Percentiles rank a stretch among this genome's conserved stretches.
Evolutionary conservation across 371 early-diverging fungal species (phyloP).

Genomic region (Mucor lusitanicus): DNA sequence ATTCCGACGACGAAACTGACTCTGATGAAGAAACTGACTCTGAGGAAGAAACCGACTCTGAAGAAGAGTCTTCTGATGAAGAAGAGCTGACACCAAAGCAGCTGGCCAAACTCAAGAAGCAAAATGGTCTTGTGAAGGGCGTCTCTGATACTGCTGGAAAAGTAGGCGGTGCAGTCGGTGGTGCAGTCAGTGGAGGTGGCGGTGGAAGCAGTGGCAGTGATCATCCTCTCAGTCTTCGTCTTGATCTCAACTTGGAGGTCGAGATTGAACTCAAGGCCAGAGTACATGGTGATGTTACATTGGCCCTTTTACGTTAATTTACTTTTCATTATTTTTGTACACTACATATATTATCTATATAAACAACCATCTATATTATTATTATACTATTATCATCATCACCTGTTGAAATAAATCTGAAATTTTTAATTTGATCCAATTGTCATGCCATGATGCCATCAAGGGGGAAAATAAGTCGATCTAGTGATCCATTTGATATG

Average conservation of each 20-base stretch:
- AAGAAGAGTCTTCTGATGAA: constrained; percentile 16
- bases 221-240: constrained; percentile 28
- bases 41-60: constrained; percentile 20
- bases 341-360: not conserved
- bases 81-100: constrained; percentile 14
- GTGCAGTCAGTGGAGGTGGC: constrained; percentile 1
- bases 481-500: not conserved
- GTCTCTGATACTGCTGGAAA: constrained; percentile 18
- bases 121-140: constrained; percentile 11
- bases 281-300: constrained; percentile 37
- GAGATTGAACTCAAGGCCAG: constrained; percentile 34
- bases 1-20: constrained; percentile 10
- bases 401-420: not conserved
- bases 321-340: not conserved
- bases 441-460: not conserved
- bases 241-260: constrained; percentile 38
- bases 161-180: constrained; percentile 1
- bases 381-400: not conserved
- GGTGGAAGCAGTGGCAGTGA: constrained; percentile 10
- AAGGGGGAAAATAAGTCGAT: not conserved
- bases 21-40: constrained; percentile 10
- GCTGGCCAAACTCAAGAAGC: constrained; percentile 8
- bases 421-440: not conserved
- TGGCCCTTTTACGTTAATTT: constrained; percentile 31
- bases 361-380: not conserved